phyloP scores from a whole-genome alignment of 2,329 filamentous ascomycete genomes.

The Botrytis deweyae region DNA sequence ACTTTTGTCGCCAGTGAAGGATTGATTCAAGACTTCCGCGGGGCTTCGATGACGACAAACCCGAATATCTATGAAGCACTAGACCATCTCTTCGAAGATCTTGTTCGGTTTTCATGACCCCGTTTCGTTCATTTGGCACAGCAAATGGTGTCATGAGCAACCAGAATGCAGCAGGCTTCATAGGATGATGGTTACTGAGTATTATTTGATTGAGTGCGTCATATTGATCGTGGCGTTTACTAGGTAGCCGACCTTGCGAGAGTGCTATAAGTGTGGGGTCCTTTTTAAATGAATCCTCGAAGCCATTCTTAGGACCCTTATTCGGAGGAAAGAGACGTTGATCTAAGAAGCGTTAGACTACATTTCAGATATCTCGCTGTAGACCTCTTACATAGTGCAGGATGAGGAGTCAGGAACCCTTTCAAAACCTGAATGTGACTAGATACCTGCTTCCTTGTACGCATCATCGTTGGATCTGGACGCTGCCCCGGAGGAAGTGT shows the following conservation, averaged over 20 bases:
- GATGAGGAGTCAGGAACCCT: conserved; percentile 61
- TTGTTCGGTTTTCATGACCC: conserved; percentile 27
- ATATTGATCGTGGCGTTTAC: conserved; percentile 27
- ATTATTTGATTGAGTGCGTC: conserved; percentile 26
- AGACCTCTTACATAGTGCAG: conserved; percentile 55
- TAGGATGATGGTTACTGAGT: conserved; percentile 22
- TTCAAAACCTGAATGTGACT: conserved; percentile 72
- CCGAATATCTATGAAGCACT: conserved; percentile 34
- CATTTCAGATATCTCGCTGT: neutral
- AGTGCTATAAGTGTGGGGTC: conserved; percentile 63
- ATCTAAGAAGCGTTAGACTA: conserved; percentile 29
- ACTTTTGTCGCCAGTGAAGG: conserved; percentile 58
- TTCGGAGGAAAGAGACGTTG: conserved; percentile 58
- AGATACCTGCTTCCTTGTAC: conserved; percentile 62
- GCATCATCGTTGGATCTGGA: conserved; percentile 47
- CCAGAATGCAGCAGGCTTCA: conserved; percentile 35
- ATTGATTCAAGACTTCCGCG: conserved; percentile 49
- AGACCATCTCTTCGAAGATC: conserved; percentile 28
- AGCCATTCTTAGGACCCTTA: conserved; percentile 53
- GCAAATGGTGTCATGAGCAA: conserved; percentile 32
- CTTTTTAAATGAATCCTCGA: conserved; percentile 60
- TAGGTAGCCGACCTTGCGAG: conserved; percentile 45
- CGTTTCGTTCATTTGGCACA: conserved; percentile 27
- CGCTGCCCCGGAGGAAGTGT: conserved; percentile 47
- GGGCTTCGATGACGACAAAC: conserved; percentile 25